phyloP scores from a whole-genome alignment of 2,329 filamentous ascomycete species.

The Furcasterigmium sp. region DNA sequence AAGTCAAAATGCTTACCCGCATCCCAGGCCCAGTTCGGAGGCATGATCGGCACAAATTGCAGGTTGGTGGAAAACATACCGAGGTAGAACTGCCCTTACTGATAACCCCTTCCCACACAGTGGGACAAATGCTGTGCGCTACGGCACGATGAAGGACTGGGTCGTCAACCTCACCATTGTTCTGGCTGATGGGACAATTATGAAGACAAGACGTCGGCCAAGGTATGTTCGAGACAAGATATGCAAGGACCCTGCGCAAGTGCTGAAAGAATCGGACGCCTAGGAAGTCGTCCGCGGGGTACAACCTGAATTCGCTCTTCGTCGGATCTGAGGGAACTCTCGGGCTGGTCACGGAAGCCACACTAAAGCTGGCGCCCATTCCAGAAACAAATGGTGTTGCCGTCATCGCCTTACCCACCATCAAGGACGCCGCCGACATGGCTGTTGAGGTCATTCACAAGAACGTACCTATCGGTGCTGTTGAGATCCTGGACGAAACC shows the following conservation, averaged over 20 bases:
- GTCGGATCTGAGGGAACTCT: conserved; percentile 79
- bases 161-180: conserved; percentile 79
- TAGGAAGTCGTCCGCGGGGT: conserved; percentile 71
- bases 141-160: conserved; percentile 87
- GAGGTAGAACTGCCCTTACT: too few species aligned
- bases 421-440: conserved; percentile 68
- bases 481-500: conserved; percentile 86
- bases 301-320: conserved; percentile 76
- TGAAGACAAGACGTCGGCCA: conserved; percentile 72
- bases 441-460: conserved; percentile 70
- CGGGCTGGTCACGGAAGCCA: conserved; percentile 77
- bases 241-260: not conserved
- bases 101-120: not conserved
- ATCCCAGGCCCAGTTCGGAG: conserved; percentile 64
- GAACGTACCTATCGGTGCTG: conserved; percentile 67
- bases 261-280: not conserved
- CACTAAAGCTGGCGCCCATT: conserved; percentile 71
- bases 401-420: conserved; percentile 72
- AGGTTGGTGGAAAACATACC: conserved; percentile 24
- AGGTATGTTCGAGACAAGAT: conserved; percentile 25
- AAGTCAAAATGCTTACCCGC: not conserved
- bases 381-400: conserved; percentile 74
- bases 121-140: conserved; percentile 76
- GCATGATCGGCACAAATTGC: conserved; percentile 77
- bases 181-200: conserved; percentile 69